phyloP scores from a whole-genome alignment of 2,329 filamentous ascomycete genomes.

The Elsinoe fawcettii region DNA sequence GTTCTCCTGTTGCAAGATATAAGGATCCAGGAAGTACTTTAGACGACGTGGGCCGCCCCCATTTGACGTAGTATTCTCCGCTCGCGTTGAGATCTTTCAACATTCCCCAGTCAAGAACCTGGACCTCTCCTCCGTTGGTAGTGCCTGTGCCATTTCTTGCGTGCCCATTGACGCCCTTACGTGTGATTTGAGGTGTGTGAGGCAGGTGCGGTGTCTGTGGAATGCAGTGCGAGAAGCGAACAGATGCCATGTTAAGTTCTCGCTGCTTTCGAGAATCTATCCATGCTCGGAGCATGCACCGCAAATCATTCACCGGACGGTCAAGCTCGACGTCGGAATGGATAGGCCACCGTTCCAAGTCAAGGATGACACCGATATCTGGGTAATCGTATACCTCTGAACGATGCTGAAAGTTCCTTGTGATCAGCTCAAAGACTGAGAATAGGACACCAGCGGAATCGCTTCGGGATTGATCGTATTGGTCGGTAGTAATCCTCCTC shows the following conservation, averaged over 20 bases:
- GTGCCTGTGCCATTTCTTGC: not conserved
- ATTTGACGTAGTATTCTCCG: not conserved
- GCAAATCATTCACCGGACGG: not conserved
- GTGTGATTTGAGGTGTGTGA: too few relatives aligned
- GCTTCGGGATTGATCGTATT: not conserved
- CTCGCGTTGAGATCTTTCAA: not conserved
- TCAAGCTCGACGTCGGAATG: constrained; percentile 1
- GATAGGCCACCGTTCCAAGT: not conserved
- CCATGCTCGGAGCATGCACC: not conserved
- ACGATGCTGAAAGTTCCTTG: not conserved
- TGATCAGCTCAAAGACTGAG: not conserved
- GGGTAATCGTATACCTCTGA: not conserved
- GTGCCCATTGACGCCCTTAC: not conserved
- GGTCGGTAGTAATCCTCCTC: not conserved
- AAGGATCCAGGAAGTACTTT: not conserved
- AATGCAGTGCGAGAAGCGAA: too few relatives aligned
- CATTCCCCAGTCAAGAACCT: too few relatives aligned
- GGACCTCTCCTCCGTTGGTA: too few relatives aligned
- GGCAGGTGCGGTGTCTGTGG: too few relatives aligned
- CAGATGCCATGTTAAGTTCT: too few relatives aligned
- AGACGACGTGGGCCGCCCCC: not conserved
- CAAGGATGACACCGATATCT: not conserved
- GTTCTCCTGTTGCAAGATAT: not conserved
- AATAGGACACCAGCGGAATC: not conserved
- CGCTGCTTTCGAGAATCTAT: too few relatives aligned